phyloP scores from a whole-genome alignment of 202 grass and related monocot genomes.

The Saccharum hybrid region DNA sequence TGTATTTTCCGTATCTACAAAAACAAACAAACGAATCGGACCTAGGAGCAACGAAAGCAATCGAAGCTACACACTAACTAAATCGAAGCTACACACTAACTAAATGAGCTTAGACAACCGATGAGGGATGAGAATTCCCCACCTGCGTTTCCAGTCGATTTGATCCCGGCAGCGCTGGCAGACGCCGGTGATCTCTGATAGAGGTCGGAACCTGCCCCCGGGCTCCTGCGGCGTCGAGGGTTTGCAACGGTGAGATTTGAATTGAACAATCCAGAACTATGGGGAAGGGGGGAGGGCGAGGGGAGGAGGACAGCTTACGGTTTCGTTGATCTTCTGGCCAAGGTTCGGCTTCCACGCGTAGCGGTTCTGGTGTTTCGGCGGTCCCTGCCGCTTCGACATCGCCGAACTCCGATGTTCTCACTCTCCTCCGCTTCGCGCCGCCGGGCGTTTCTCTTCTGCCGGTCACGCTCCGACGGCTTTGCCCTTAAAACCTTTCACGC shows the following conservation, averaged over 20 bases:
- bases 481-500: slow-evolving; percentile 30
- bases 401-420: not conserved
- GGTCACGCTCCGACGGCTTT: not conserved
- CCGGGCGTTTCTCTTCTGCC: not conserved
- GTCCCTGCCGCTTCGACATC: slow-evolving; percentile 75
- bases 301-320: slow-evolving; percentile 45
- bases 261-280: not conserved
- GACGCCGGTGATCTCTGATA: slow-evolving; percentile 82
- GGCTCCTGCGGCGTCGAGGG: slow-evolving; percentile 60
- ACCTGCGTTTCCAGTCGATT: slow-evolving; percentile 99
- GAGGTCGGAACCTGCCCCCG: slow-evolving; percentile 73
- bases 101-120: not conserved
- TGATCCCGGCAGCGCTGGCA: slow-evolving; percentile 91
- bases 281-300: not conserved
- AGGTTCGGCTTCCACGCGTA: slow-evolving; percentile 87
- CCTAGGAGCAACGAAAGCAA: slow-evolving; percentile 11
- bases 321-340: slow-evolving; percentile 85
- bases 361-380: slow-evolving; percentile 92
- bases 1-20: slow-evolving; percentile 93
- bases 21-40: slow-evolving; percentile 18
- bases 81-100: not conserved
- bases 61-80: not conserved
- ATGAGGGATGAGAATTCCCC: not conserved
- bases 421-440: slow-evolving; percentile 33
- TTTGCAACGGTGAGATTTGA: slow-evolving; percentile 24